phyloP scores from a whole-genome alignment of 257 asterid genomes.

The Solanum sparsipilum region DNA sequence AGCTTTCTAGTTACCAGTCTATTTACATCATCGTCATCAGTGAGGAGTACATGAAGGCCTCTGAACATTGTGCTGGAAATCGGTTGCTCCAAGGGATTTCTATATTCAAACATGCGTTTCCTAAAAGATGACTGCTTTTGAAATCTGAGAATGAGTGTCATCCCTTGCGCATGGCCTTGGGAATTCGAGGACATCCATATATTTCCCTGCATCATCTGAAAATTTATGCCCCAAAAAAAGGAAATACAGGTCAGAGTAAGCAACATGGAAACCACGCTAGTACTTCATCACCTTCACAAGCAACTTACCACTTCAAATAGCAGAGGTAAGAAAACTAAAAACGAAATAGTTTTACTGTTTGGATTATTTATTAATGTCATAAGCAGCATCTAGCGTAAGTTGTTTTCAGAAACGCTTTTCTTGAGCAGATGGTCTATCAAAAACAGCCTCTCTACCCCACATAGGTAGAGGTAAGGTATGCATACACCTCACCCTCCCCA shows the following conservation, averaged over 20 bases:
- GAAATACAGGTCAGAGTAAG: background rate
- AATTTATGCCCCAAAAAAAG: background rate
- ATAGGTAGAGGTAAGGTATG: background rate
- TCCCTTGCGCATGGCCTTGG: conserved; percentile 21
- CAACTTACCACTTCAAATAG: background rate
- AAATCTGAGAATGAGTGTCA: conserved; percentile 26
- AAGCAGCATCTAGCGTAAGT: background rate
- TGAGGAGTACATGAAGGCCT: conserved; percentile 24
- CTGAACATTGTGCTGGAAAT: conserved; percentile 12
- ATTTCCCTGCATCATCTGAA: conserved; percentile 44
- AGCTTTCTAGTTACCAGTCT: conserved; percentile 32
- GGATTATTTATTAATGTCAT: background rate
- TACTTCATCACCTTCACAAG: background rate
- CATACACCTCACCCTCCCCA: background rate
- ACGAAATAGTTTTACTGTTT: background rate
- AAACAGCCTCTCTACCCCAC: background rate
- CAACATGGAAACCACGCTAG: background rate
- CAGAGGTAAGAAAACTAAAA: background rate
- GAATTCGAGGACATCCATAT: conserved; percentile 36
- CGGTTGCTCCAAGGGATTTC: conserved; percentile 7
- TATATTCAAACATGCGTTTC: conserved; percentile 19
- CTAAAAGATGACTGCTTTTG: conserved; percentile 27
- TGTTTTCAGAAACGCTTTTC: background rate
- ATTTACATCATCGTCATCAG: conserved; percentile 28
- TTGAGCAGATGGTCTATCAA: background rate